A percentile compares a stretch with the other conserved stretches of the same genome.
Evolutionary conservation across 441 rosid species (phyloP).

Genomic region (Aquilaria agallochum): DNA sequence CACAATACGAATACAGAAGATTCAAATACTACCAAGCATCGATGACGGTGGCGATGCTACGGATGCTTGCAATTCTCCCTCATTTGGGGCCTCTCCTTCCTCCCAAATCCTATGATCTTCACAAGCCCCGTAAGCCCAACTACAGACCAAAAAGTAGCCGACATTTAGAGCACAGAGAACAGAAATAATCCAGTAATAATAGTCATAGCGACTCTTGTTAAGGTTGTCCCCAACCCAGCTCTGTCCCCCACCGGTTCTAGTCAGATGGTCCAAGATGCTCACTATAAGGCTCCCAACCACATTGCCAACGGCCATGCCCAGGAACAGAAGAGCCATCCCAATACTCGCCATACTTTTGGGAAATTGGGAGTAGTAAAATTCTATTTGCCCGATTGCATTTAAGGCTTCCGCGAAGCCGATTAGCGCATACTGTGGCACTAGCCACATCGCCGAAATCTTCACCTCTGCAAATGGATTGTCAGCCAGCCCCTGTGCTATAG

Average conservation of each 20-base stretch:
- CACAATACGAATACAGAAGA: no score
- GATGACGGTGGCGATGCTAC: no score
- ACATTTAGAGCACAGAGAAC: slow-evolving; percentile 31
- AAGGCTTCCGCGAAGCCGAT: slow-evolving; percentile 40
- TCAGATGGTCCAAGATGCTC: slow-evolving; percentile 16
- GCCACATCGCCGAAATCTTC: slow-evolving; percentile 42
- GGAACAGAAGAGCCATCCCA: slow-evolving; percentile 30
- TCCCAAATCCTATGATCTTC: slow-evolving; percentile 10
- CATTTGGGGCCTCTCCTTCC: neutral
- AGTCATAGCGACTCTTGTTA: slow-evolving; percentile 45
- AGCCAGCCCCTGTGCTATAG: slow-evolving; percentile 23
- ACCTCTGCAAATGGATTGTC: slow-evolving; percentile 13
- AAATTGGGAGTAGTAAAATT: slow-evolving; percentile 48
- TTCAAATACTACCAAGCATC: no score
- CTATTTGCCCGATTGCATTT: slow-evolving; percentile 43
- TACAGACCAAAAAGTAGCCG: slow-evolving; percentile 29
- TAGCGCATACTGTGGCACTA: slow-evolving; percentile 37
- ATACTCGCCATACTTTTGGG: slow-evolving; percentile 49
- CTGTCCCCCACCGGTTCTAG: slow-evolving; percentile 14
- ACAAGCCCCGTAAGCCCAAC: slow-evolving; percentile 33
- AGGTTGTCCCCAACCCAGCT: slow-evolving; percentile 45
- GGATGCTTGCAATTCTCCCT: no score
- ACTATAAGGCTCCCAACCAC: slow-evolving; percentile 36
- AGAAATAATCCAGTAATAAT: slow-evolving; percentile 44
- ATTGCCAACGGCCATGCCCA: slow-evolving; percentile 38